Evolutionary conservation across 768 basidiomycete genomes (phyloP), one percentile per base, ranked within the genome.

Genomic region (Amanita exitialis): DNA sequence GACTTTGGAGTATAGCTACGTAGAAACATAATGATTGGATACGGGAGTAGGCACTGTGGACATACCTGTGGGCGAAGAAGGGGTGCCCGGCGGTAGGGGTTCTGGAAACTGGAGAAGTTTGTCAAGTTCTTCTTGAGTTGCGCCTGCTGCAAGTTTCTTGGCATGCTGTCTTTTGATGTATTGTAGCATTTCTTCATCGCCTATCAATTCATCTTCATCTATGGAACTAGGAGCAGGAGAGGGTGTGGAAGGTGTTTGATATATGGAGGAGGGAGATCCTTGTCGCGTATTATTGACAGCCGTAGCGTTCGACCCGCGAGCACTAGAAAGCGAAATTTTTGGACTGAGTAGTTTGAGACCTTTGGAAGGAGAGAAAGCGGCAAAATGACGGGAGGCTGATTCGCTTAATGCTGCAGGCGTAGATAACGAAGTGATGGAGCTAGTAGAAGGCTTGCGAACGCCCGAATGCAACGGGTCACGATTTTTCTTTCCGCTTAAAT

Each of bases 121-220:
- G 56, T 96, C 90, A 42, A 99, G 68, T 57, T 95, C 89, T 57
- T 87, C 83, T 61, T 91, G 89, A 28, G 81, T 83, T 6, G 90
- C 83, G 25, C 91, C 91, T 10, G 77, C 74, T 8, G 89, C 85
- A 55, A 92, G 64, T 65, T 86, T 90, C 72, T 92, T 92, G 35
- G 89, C 80, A 58, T 92, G 86, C 56, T 96, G 90, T 21, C 93
- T 79, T 57, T 82, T 80, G 56, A 97, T 89, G 66, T 95, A 99
- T 53, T 87, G 84, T 61, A 88, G 67, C 96, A 99, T 99, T 69
- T 99, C 96, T 54, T 96, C 93, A 61, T 99, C 96, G 13, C 90
- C 96, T 15, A 87, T 68, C 6, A 86, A 46, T 63, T 94, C 90
- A 55, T 94, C 91, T 53, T 94, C 93, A 53, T 90, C 90, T 2